Evolutionary conservation across 2,329 filamentous ascomycete genomes (phyloP), one percentile per base, ranked within the genome.

Genomic region (Paracoccidioides brasiliensis): DNA sequence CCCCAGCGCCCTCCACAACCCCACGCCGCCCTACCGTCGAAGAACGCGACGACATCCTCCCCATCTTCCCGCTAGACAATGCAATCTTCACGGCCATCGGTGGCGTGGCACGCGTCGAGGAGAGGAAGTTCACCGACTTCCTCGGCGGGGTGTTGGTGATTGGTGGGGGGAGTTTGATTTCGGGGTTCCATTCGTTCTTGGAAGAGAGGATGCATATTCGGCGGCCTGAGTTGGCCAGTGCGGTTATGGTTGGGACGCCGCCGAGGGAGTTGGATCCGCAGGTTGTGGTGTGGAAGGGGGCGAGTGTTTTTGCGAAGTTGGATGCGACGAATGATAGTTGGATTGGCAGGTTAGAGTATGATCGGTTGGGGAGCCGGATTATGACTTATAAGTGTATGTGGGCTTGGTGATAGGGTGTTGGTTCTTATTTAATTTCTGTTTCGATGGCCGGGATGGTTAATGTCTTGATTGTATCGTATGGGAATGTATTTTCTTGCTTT

Each of bases 281-380:
- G 72, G 90, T 97, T n/a, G 86, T 97, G 54, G 84, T 85, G 7
- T 98, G 93, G 93, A 98, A 98, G 78, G 93, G 93, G 3, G 93
- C 88, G 0, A 95, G 90, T 67, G 90, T 98, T 14, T 98, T 96
- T 76, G 90, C 89, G 2, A 90, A 95, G 73, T 74, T 97, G 63
- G 81, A 84, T 58, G 76, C 75, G 48, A 90, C 89, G 14, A 97
- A 97, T 72, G 93, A 98, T 70, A 93, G 86, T 64, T 98, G 93
- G 93, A 88, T 97, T 66, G 86, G 85, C 12, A 81, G 82, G 49
- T 78, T 85, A 64, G 91, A 97, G 76, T 96, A 91, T 71, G 90
- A 96, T 73, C 81, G 88, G 57, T 69, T 96, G 54, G 91, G 90
- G 3, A 80, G 83, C 57, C 80, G 93, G 65, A 79, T 91, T 57